phyloP scores from a whole-genome alignment of 495 filamentous ascomycete species.

The Trichoderma erinaceum region DNA sequence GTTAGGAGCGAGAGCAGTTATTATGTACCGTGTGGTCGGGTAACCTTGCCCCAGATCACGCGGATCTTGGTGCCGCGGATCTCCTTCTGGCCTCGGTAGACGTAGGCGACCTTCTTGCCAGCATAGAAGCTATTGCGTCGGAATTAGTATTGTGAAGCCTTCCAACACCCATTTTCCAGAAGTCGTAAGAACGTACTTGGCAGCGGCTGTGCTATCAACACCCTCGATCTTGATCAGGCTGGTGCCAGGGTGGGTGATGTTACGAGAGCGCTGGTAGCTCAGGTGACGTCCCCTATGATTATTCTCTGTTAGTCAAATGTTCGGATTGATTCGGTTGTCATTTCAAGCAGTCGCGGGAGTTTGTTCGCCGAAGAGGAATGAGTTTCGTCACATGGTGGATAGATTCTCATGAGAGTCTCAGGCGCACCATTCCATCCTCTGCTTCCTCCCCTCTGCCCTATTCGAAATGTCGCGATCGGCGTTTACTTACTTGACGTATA shows the following conservation, averaged over 20 bases:
- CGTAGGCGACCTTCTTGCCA: conserved; percentile 94
- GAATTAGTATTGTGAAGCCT: conserved; percentile 23
- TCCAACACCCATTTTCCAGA: background rate
- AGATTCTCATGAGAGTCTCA: background rate
- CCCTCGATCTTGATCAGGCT: conserved; percentile 95
- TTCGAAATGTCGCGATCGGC: conserved; percentile 16
- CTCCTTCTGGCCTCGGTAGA: conserved; percentile 90
- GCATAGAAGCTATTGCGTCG: conserved; percentile 62
- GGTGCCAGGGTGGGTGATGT: conserved; percentile 76
- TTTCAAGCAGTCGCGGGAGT: background rate
- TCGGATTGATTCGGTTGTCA: background rate
- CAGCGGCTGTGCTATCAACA: conserved; percentile 78
- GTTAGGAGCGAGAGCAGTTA: background rate
- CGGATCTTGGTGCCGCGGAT: conserved; percentile 93
- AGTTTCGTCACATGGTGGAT: background rate
- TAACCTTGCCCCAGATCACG: conserved; percentile 99
- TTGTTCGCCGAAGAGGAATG: background rate
- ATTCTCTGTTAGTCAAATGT: conserved; percentile 26
- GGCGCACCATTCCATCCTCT: background rate
- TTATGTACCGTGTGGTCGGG: conserved; percentile 75
- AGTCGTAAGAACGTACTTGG: conserved; percentile 55
- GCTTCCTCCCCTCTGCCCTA: background rate
- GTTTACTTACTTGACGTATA: conserved; percentile 86
- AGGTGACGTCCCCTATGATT: conserved; percentile 75
- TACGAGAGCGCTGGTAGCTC: conserved; percentile 87